Base-by-base conservation (phyloP, 768 basidiomycete species). In the Suillus cothurnatus region DNA sequence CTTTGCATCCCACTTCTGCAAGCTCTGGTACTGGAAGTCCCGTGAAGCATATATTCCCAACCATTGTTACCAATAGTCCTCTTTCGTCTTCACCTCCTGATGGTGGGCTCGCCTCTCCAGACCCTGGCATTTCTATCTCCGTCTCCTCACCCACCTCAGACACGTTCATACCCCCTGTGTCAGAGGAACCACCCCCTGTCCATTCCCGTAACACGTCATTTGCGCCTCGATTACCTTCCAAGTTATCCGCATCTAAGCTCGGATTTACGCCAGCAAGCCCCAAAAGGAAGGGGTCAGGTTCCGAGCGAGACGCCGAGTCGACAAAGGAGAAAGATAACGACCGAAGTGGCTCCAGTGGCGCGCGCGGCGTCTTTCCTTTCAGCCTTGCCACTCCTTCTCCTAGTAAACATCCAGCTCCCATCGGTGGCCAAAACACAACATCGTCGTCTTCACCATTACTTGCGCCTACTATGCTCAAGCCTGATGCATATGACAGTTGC, bases 171-270 rank as follows among this genome's bases (percentile, higher is more conserved):
- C 7, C 70, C 69, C 62, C 76, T 55, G 63, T 71, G 2, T 61
- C 74, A 0, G 74, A 79, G 34, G 73, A 79, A 17, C 68, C 74
- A 47, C 84, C 85, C 64, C 85, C 69, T 7, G 71, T 85, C 28
- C 91, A 87, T 70, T 81, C 83, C 41, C 86, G 89, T 50, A 88
- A 86, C 34, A 88, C 89, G 67, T 85, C 89, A 2, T 91, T 92
- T 68, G 87, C 89, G 0, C 90, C 89, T 0, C 89, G 88, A 64
- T 75, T 91, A 21, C 83, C 90, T 3, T 89, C 90, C 0, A 91
- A 91, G 66, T 79, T 91, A 8, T 82, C 88, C 4, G 79, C 83
- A 21, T 85, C 86, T 32, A 82, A 85, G 59, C 76, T 85, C 3
- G 78, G 74, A 1, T 67, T 82, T 49, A 62, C 77, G 12, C 83